Evolutionary conservation across 225 moss, liverwort and hornwort species (phyloP), one percentile per base, ranked within the genome.

Genomic region (Thuidium tamariscinum): DNA sequence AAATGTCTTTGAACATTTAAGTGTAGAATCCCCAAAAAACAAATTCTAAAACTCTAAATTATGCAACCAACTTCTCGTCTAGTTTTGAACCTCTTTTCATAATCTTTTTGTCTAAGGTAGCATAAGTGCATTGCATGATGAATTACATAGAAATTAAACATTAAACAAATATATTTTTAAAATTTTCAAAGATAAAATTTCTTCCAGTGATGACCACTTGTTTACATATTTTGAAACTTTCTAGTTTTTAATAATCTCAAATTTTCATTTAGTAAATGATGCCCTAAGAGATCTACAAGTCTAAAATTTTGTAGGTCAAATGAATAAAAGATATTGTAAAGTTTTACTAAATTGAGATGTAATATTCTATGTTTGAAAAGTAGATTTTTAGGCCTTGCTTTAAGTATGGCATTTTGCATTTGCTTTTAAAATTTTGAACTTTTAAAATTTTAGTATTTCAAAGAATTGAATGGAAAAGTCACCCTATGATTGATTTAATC

Each of bases 1-100:
- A 1, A 48, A 11, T 18, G 20, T 7, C 15, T 8, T 25, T 26
- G 4, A 69, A 26, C 0, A 0, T 15, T 3, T 4, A 49, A 49
- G 32, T 32, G 10, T 74, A 9, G 20, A 32, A 48, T 1, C 1
- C 2, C 7, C 11, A 32, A 19, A 1, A 12, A 26, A 0, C 0
- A 73, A 48, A 48, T 34, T 48, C 7, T 73, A 74, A 3, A 34
- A 34, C 0, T 2, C 3, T 14, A 52, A 74, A n/a, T 3, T 13
- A 51, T 51, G 7, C 7, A 34, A 34, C 5, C 2, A 20, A 19
- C 0, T 51, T 49, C 1, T 74, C 34, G 0, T 11, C 1, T 32
- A 4, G 1, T 49, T 46, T 32, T 49, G 7, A 74, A 0, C 0
- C 7, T 21, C 20, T 74, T 72, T 72, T 37, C 0, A 1, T 19